Conservation (phyloP, 345 rosid genomes). For the Barbarea vulgaris region DNA sequence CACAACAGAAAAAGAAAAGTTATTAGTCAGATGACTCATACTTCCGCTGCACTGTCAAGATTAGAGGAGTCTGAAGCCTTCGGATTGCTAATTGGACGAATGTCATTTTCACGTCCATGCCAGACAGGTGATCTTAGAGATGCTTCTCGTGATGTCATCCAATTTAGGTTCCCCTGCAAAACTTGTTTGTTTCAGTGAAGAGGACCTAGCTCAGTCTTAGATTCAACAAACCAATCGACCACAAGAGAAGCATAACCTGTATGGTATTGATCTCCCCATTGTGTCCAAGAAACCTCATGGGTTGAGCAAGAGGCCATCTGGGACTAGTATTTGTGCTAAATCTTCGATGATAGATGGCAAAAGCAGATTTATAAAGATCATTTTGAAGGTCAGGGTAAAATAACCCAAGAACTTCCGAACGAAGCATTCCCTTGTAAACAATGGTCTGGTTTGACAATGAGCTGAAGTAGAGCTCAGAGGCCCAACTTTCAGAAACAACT, state of each 20-base stretch:
- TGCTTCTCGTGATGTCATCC: conserved; percentile 99
- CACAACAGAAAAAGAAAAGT: conserved; percentile 21
- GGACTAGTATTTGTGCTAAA: conserved; percentile 99
- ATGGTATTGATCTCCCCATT: conserved; percentile 99
- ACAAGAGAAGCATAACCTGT: conserved; percentile 59
- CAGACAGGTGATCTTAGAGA: conserved; percentile 90
- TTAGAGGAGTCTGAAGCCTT: conserved; percentile 98
- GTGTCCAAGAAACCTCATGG: conserved; percentile 99
- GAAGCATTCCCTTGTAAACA: conserved; percentile 99
- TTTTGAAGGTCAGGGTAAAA: conserved; percentile 82
- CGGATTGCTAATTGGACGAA: conserved; percentile 90
- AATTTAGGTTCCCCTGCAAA: conserved; percentile 93
- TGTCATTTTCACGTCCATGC: conserved; percentile 95
- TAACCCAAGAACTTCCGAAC: conserved; percentile 93
- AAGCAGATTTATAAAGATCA: conserved; percentile 75
- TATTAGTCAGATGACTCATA: conserved; percentile 43
- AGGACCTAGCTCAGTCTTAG: conserved; percentile 9
- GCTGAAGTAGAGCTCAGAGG: conserved; percentile 85
- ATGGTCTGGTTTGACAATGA: conserved; percentile 94
- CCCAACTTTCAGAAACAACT: conserved; percentile 74
- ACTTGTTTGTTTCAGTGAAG: conserved; percentile 28
- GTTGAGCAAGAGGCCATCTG: conserved; percentile 99
- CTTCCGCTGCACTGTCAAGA: conserved; percentile 97
- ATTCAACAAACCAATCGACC: conserved; percentile 18
- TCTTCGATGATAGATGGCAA: conserved; percentile 96